Conservation (phyloP, 345 rosid species). For the Rhodomyrtus tomentosa region DNA sequence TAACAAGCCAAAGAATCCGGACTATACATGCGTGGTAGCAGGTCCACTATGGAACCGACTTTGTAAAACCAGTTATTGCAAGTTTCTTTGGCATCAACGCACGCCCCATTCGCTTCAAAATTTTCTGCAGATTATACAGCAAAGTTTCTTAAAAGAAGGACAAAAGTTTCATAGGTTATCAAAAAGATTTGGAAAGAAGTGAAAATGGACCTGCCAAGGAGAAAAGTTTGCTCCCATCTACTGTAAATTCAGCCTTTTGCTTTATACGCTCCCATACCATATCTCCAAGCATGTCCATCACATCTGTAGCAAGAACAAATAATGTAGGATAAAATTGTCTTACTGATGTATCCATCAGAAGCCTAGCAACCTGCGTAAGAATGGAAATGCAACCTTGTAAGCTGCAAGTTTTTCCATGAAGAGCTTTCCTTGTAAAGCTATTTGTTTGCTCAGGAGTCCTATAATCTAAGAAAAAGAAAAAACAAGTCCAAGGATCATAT, state of each 20-base stretch:
- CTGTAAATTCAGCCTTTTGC: slow-evolving; percentile 71
- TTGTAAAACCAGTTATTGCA: slow-evolving; percentile 92
- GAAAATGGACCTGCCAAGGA: slow-evolving; percentile 41
- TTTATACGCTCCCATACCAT: slow-evolving; percentile 88
- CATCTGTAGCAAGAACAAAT: slow-evolving; percentile 72
- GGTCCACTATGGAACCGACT: slow-evolving; percentile 73
- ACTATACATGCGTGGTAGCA: slow-evolving; percentile 87
- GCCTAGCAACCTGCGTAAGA: slow-evolving; percentile 66
- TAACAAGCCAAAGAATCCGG: background rate
- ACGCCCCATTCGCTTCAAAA: slow-evolving; percentile 51
- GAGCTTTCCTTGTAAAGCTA: background rate
- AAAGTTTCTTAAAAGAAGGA: background rate
- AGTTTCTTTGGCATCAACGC: slow-evolving; percentile 76
- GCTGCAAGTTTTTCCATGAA: background rate
- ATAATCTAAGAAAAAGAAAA: background rate
- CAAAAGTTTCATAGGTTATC: background rate
- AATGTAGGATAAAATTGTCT: slow-evolving; percentile 82
- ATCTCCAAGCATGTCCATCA: slow-evolving; percentile 83
- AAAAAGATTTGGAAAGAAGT: background rate
- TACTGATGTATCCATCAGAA: slow-evolving; percentile 89
- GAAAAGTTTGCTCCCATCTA: slow-evolving; percentile 38
- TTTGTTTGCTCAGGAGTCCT: background rate
- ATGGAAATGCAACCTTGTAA: background rate
- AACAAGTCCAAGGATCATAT: background rate
- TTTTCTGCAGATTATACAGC: slow-evolving; percentile 35